Percentiles rank a stretch among this genome's conserved stretches.
phyloP scores from a whole-genome alignment of 1,284 basidiomycete genomes.

The Wallemia ichthyophaga region DNA sequence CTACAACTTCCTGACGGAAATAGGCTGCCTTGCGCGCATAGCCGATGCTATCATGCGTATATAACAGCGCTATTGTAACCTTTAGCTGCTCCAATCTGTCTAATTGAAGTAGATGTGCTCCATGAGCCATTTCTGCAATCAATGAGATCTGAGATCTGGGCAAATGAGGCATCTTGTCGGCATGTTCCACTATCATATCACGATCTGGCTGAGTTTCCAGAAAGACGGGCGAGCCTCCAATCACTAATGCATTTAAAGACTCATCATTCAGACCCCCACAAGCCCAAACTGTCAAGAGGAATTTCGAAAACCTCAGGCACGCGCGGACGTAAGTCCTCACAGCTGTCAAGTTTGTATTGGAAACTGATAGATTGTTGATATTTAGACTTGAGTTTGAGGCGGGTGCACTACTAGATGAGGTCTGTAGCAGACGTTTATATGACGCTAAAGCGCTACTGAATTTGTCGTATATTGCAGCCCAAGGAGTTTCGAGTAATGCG shows the following conservation, averaged over 20 bases:
- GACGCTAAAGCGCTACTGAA: background rate
- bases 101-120: background rate
- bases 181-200: background rate
- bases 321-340: constrained; percentile 32
- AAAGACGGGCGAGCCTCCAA: constrained; percentile 1
- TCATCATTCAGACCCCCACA: constrained; percentile 53
- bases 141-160: constrained; percentile 5
- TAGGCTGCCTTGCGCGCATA: constrained; percentile 15
- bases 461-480: background rate
- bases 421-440: background rate
- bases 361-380: background rate
- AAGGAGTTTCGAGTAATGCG: background rate
- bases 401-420: background rate
- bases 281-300: constrained; percentile 48
- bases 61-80: constrained; percentile 5
- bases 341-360: background rate
- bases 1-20: constrained; percentile 23
- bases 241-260: background rate
- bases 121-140: constrained; percentile 1
- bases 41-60: constrained; percentile 5
- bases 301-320: constrained; percentile 32
- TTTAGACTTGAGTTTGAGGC: background rate
- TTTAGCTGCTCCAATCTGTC: constrained; percentile 20
- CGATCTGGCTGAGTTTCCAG: constrained; percentile 1
- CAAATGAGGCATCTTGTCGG: constrained; percentile 5